Base-by-base conservation (phyloP, 2,329 filamentous ascomycete genomes). In the Aspergillaceae sp. region DNA sequence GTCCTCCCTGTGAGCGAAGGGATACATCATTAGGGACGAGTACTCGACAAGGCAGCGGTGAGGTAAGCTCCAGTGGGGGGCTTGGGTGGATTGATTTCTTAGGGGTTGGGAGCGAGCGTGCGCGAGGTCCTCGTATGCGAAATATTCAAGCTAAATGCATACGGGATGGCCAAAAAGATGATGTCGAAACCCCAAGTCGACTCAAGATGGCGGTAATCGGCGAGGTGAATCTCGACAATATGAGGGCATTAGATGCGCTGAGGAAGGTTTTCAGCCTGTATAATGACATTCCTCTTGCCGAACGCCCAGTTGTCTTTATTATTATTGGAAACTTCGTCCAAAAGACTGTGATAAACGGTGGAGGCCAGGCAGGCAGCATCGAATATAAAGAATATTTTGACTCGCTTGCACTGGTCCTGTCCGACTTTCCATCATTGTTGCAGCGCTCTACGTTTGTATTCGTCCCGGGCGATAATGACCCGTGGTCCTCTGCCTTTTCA, bases 31-130 rank as follows among this genome's bases (percentile, higher is more conserved):
- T 96, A 3, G 90, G 90, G 7, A 79, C 86, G 42, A 79, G 75
- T 46, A 77, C 74, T 10, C 74, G 58, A 9, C 57, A 62, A 29
- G 60, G 51, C 11, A 56, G 48, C 38, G 52, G 59, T 48, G 61
- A 68, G 44, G 47, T 70, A 33, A 71, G 65, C 37, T 66, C 86
- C 37, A 84, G 83, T 29, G 86, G 86, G 48, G 87, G 87, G 1
- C 96, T 97, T 61, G 92, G 92, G 38, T 98, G 92, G 90, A 89
- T 95, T 44, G 92, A 97, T 65, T 98, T 97, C 61, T 74, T 97
- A 1, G 92, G 91, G 4, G 79, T 92, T 1, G 91, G 91, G 33
- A 94, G 88, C 58, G 88, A 95, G 64, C 83, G 89, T 40, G 89
- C 88, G 5, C 80, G 84, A 1, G 90, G 91, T 0, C 66, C 78